Conservation (phyloP, 2,329 filamentous ascomycete species). For the Periconia macrospinosa region DNA sequence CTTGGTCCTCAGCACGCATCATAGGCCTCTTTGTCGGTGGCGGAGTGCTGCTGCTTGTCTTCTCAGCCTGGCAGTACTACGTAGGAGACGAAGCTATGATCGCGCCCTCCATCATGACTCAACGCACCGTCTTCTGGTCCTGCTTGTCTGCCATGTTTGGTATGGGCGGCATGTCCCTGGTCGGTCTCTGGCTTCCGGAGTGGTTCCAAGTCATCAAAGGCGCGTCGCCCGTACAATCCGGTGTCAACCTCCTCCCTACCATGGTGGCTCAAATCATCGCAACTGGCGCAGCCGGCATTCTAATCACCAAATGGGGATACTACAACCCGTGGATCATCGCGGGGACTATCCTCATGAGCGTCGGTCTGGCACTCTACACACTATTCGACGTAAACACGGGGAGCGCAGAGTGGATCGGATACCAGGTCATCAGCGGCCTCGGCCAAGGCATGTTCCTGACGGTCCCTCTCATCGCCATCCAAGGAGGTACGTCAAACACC, state of each 20-base stretch:
- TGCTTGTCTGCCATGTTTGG: slow-evolving; percentile 38
- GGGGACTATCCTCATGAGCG: slow-evolving; percentile 27
- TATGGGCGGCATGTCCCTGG: slow-evolving; percentile 38
- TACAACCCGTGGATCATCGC: slow-evolving; percentile 40
- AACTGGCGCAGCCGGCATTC: slow-evolving; percentile 33
- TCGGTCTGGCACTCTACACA: slow-evolving; percentile 26
- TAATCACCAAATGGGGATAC: slow-evolving; percentile 32
- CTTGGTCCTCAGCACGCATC: slow-evolving; percentile 50
- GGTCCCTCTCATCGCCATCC: slow-evolving; percentile 43
- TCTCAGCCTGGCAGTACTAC: slow-evolving; percentile 17
- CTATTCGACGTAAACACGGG: slow-evolving; percentile 15
- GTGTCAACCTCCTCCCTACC: slow-evolving; percentile 23
- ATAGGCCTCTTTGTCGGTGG: slow-evolving; percentile 54
- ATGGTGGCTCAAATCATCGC: slow-evolving; percentile 45
- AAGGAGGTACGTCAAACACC: slow-evolving; percentile 15
- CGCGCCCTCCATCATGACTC: slow-evolving; percentile 41
- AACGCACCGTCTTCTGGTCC: slow-evolving; percentile 31
- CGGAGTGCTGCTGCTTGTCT: slow-evolving; percentile 47
- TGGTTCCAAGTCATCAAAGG: slow-evolving; percentile 24
- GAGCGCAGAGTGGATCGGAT: slow-evolving; percentile 28
- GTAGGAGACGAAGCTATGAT: slow-evolving; percentile 42
- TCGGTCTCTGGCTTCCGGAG: slow-evolving; percentile 29
- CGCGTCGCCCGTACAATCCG: slow-evolving; percentile 13
- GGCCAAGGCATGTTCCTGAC: slow-evolving; percentile 47
- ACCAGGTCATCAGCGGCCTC: slow-evolving; percentile 33